A percentile compares a stretch with the other conserved stretches of the same genome.
Conservation (phyloP, 2,329 filamentous ascomycete species). For the Ascochyta rabiei region DNA sequence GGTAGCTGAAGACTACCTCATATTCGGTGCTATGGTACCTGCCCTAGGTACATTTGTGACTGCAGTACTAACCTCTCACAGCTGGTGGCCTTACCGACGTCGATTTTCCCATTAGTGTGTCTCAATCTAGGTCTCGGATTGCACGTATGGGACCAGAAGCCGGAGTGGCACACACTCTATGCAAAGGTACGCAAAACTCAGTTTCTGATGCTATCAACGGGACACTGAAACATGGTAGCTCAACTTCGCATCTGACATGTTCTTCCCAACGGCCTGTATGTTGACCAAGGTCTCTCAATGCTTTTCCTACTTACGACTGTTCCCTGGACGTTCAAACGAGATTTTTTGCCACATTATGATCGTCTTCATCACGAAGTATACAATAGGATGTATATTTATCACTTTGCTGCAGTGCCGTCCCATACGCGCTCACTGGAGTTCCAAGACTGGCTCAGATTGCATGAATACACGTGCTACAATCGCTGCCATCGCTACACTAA, state of each 20-base stretch:
- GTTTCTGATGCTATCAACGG: not conserved
- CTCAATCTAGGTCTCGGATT: constrained; percentile 29
- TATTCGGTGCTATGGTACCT: constrained; percentile 32
- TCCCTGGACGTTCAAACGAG: constrained; percentile 29
- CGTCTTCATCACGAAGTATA: constrained; percentile 29
- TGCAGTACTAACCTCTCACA: constrained; percentile 5
- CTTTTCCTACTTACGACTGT: constrained; percentile 38
- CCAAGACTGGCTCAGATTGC: constrained; percentile 24
- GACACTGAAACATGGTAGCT: constrained; percentile 17
- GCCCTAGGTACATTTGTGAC: not conserved
- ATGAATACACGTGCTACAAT: constrained; percentile 34
- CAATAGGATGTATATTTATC: constrained; percentile 26
- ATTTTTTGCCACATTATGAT: constrained; percentile 28
- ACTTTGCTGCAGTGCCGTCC: constrained; percentile 35
- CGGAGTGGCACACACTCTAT: constrained; percentile 29
- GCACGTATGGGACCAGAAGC: constrained; percentile 38
- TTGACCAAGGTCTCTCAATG: constrained; percentile 39
- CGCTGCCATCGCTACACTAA: constrained; percentile 36
- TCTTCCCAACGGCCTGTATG: constrained; percentile 30
- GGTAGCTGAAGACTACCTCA: constrained; percentile 35
- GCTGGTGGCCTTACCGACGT: constrained; percentile 26
- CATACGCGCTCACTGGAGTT: constrained; percentile 32
- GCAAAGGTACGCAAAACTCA: constrained; percentile 24
- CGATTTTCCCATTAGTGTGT: constrained; percentile 26
- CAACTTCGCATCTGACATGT: constrained; percentile 28